Percentiles rank a stretch among this genome's conserved stretches.
Evolutionary conservation across 2,329 filamentous ascomycete species (phyloP).

Genomic region (Monascus ruber): DNA sequence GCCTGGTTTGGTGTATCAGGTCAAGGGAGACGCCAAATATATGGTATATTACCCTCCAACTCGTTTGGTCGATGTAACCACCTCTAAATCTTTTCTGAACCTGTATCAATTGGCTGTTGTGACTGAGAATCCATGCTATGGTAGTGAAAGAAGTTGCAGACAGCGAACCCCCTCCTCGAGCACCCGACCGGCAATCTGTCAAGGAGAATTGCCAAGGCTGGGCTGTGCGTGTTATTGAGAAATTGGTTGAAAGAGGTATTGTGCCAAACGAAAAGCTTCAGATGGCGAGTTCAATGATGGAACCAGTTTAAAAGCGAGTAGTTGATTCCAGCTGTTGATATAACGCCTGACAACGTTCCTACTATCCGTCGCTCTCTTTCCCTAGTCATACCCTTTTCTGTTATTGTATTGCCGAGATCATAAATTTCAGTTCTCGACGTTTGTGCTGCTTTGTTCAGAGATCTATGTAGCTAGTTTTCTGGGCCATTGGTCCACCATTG

Average conservation of each 20-base stretch:
- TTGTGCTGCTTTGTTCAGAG: no score
- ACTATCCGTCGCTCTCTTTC: no score
- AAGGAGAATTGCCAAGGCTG: conserved; percentile 16
- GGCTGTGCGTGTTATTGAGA: conserved; percentile 12
- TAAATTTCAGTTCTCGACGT: no score
- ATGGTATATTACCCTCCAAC: conserved; percentile 12
- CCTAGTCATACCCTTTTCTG: no score
- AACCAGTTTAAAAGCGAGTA: conserved; percentile 9
- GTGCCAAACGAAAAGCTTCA: conserved; percentile 10
- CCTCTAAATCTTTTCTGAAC: conserved; percentile 3
- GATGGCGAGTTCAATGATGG: conserved; percentile 9
- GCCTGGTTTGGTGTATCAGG: conserved; percentile 12
- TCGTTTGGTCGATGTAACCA: conserved; percentile 4
- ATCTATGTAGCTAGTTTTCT: no score
- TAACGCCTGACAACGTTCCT: no score
- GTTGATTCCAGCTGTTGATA: no score
- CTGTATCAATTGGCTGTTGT: conserved; percentile 10
- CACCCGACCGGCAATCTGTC: conserved; percentile 8
- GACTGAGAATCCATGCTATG: conserved; percentile 4
- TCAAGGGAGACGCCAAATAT: conserved; percentile 14
- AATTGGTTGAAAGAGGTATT: conserved; percentile 10
- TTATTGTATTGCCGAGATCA: no score
- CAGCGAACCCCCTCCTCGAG: conserved; percentile 9
- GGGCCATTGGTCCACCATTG: no score
- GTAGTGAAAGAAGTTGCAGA: conserved; percentile 9